Conservation (phyloP, 1,284 basidiomycete species). For the Cryptococcus sp. region DNA sequence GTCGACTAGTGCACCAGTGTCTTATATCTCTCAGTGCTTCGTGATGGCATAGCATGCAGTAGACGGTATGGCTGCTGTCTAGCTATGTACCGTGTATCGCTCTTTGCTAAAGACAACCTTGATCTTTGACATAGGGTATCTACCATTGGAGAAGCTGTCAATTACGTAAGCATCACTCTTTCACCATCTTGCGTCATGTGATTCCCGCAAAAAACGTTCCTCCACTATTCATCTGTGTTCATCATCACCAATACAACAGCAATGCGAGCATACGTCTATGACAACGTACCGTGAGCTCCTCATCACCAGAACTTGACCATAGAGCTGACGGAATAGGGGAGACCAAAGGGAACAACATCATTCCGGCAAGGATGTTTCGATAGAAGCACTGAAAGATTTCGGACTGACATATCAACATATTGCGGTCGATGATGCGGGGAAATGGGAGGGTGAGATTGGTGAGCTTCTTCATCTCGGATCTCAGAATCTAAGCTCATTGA, state of each 20-base stretch:
- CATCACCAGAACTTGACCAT: not conserved
- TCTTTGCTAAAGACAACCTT: no score
- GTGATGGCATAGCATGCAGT: no score
- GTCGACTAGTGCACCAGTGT: no score
- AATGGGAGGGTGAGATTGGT: constrained; percentile 52
- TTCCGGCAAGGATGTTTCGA: constrained; percentile 56
- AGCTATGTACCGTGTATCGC: no score
- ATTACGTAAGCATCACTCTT: no score
- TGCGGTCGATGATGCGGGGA: constrained; percentile 53
- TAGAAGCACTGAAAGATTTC: constrained; percentile 54
- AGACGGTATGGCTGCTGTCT: no score
- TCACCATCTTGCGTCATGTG: no score
- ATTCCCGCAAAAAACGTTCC: not conserved
- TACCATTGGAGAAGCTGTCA: no score
- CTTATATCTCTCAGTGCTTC: no score
- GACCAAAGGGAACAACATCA: constrained; percentile 75
- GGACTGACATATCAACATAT: constrained; percentile 63
- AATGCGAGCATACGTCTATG: constrained; percentile 79
- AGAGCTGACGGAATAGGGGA: constrained; percentile 44
- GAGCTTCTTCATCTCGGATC: constrained; percentile 25
- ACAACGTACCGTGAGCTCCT: constrained; percentile 56
- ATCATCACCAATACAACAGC: constrained; percentile 1
- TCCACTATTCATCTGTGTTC: not conserved
- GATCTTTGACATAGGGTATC: no score
- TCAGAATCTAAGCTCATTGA: not conserved